Evolutionary conservation across 2,329 filamentous ascomycete genomes (phyloP), one percentile per base, ranked within the genome.

Genomic region (Amauroascus niger): DNA sequence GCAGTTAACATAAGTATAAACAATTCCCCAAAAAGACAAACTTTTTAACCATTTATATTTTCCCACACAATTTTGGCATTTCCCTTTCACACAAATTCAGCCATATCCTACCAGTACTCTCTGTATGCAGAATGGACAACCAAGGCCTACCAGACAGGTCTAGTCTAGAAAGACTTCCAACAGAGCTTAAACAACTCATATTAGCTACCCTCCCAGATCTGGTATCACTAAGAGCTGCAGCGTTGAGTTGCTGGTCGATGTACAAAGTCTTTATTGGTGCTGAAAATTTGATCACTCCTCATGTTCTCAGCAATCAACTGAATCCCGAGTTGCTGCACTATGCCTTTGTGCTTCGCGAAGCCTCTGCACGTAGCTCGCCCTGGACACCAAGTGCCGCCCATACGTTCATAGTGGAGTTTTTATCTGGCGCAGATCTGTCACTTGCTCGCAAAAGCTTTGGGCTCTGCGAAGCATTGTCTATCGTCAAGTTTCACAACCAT

Each of bases 151-250:
- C 32, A 1, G 26, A 26, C 6, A 52, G 22, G n/a, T 30, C 50
- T 6, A 7, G 11, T 11, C 14, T 53, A 8, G 41, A 53, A 35
- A 6, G 33, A 13, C 41, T 53, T 16, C 50, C 50, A 3, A 28
- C 28, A 20, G 50, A 53, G 32, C 32, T 53, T 14, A 44, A 20
- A 40, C 41, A 53, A 40, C 28, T 28, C 2, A 46, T 53, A 18
- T 20, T 53, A 16, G 43, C 37, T 41, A 32, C 45, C 1, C 33
- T 49, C 33, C 44, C 33, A 16, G 45, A 49, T 49, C 18, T 43
- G 22, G 20, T 16, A 9, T 54, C 52, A 2, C n/a, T 54, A 14
- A 39, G 11, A 16, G 20, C 20, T 33, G 37, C 52, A 13, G 52
- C 44, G 16, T 35, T 49, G 39, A 49, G 33, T 40, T 48, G 45